Percentiles rank a stretch among this genome's conserved stretches.
phyloP scores from a whole-genome alignment of 1,284 basidiomycete genomes.

The Tylopilus sp. region DNA sequence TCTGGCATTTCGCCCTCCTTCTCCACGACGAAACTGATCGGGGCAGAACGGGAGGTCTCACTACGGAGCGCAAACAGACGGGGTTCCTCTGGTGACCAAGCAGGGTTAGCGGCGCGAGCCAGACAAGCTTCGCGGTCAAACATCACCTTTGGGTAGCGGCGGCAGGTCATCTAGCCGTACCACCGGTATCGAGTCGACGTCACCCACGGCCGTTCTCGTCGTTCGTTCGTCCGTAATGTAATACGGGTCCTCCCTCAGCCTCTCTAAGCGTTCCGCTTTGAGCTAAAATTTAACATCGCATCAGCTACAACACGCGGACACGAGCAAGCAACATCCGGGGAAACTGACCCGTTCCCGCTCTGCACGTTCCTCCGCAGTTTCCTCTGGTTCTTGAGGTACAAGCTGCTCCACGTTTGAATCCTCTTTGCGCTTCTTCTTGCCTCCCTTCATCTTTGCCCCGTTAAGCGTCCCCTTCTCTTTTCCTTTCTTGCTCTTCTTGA shows the following conservation, averaged over 20 bases:
- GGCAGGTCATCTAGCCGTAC: constrained; percentile 74
- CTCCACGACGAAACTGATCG: constrained; percentile 59
- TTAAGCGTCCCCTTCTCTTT: constrained; percentile 47
- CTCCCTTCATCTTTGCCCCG: constrained; percentile 31
- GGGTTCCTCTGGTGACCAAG: constrained; percentile 29
- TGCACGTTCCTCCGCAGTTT: constrained; percentile 54
- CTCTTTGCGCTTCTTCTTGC: constrained; percentile 31
- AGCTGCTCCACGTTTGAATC: constrained; percentile 34
- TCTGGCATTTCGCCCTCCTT: constrained; percentile 83
- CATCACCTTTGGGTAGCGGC: constrained; percentile 31
- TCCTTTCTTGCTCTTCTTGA: constrained; percentile 45
- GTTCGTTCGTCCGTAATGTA: constrained; percentile 71
- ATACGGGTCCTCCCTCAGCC: constrained; percentile 81
- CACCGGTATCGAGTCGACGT: constrained; percentile 83
- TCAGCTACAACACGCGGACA: constrained; percentile 2
- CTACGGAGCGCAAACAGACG: constrained; percentile 41
- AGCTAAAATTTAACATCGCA: constrained; percentile 43
- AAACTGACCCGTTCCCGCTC: constrained; percentile 56
- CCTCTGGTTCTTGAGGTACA: constrained; percentile 34
- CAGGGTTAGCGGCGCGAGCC: constrained; percentile 8
- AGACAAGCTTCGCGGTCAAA: background rate
- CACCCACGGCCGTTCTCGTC: constrained; percentile 44
- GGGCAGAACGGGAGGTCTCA: constrained; percentile 28
- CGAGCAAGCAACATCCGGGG: background rate
- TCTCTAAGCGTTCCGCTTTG: constrained; percentile 69